phyloP scores from a whole-genome alignment of 2,329 filamentous ascomycete genomes.

The Fusarium pilosicola region DNA sequence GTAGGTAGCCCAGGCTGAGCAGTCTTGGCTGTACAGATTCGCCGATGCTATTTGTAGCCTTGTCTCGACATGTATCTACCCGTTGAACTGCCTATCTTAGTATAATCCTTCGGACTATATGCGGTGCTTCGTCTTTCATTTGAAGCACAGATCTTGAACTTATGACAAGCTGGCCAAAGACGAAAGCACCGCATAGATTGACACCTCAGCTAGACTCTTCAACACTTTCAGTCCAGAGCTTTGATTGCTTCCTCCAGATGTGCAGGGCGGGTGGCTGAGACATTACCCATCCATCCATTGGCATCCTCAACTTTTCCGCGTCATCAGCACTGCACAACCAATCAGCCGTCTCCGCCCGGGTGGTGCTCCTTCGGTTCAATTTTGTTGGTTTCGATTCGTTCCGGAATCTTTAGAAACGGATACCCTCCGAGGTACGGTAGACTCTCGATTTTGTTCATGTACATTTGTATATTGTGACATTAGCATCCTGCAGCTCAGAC shows the following conservation, averaged over 20 bases:
- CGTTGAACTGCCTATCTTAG: constrained; percentile 24
- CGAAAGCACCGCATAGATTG: not conserved
- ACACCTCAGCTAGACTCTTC: constrained; percentile 1
- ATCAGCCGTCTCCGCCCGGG: constrained; percentile 38
- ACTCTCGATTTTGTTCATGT: constrained; percentile 21
- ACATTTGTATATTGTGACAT: constrained; percentile 29
- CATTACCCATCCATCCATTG: constrained; percentile 31
- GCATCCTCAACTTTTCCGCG: constrained; percentile 24
- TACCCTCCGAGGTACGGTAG: constrained; percentile 29
- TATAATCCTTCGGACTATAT: constrained; percentile 17
- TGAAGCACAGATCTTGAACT: not conserved
- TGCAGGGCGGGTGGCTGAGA: constrained; percentile 27
- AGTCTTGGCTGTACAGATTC: constrained; percentile 39
- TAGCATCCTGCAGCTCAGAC: constrained; percentile 30
- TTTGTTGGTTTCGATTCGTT: constrained; percentile 11
- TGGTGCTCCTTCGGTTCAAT: constrained; percentile 22
- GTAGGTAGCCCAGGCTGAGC: constrained; percentile 22
- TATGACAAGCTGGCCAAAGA: not conserved
- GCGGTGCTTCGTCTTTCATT: constrained; percentile 20
- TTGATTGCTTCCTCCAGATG: constrained; percentile 22
- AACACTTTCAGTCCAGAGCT: not conserved
- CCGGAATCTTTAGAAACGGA: constrained; percentile 26
- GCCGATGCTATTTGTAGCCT: constrained; percentile 35
- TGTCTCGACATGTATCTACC: constrained; percentile 2
- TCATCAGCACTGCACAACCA: constrained; percentile 24